Evolutionary conservation across 2,329 filamentous ascomycete species (phyloP).

Genomic region (Beauveria australis): DNA sequence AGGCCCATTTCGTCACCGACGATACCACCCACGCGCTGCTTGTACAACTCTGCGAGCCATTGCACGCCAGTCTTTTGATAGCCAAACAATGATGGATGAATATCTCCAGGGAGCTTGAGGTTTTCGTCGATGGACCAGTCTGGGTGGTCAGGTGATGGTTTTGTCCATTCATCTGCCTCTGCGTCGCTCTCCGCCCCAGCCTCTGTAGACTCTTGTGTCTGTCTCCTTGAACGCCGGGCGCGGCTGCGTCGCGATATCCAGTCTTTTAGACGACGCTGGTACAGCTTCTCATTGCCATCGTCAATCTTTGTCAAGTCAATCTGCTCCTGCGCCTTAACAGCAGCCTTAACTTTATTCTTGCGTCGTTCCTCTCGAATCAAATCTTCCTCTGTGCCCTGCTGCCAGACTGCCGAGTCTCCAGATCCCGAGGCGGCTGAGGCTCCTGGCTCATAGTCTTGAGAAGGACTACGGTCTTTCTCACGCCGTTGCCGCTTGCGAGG

Average conservation of each 20-base stretch:
- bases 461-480: constrained; percentile 27
- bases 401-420: constrained; percentile 27
- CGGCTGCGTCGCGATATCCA: constrained; percentile 56
- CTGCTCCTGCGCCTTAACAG: constrained; percentile 27
- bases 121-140: constrained; percentile 69
- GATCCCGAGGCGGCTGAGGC: constrained; percentile 24
- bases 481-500: constrained; percentile 48
- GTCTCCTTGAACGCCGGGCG: constrained; percentile 31
- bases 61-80: constrained; percentile 97
- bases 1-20: constrained; percentile 97
- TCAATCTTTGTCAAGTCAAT: constrained; percentile 58
- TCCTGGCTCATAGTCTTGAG: constrained; percentile 38
- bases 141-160: constrained; percentile 73
- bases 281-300: constrained; percentile 80
- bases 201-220: constrained; percentile 26
- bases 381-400: constrained; percentile 31
- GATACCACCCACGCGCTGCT: constrained; percentile 85
- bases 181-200: constrained; percentile 34
- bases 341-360: constrained; percentile 35
- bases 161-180: constrained; percentile 62
- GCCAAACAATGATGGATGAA: constrained; percentile 85
- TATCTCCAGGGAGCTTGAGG: constrained; percentile 80
- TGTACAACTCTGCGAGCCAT: constrained; percentile 89
- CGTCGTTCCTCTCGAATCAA: constrained; percentile 29
- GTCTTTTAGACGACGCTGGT: constrained; percentile 62